phyloP scores from a whole-genome alignment of 805 yeast genomes.

The Helenozyma rhizophorensis region DNA sequence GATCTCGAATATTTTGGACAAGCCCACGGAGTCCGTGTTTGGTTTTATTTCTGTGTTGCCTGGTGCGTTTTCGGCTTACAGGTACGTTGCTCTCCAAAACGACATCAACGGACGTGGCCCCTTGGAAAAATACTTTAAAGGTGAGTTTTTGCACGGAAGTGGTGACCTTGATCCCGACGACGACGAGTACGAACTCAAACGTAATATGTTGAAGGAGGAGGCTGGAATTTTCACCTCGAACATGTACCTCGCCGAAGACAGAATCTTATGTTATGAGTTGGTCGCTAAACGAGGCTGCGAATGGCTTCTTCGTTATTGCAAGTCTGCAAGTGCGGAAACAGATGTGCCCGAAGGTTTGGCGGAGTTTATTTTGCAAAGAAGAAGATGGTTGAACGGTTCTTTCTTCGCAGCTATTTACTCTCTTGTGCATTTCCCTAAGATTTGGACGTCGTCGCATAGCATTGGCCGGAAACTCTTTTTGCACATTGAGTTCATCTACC shows the following conservation, averaged over 20 bases:
- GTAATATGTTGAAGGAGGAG: slow-evolving; percentile 33
- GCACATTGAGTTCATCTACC: slow-evolving; percentile 55
- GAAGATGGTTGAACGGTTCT: slow-evolving; percentile 69
- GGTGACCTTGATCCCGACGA: slow-evolving; percentile 58
- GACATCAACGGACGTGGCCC: slow-evolving; percentile 53
- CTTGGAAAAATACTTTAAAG: slow-evolving; percentile 62
- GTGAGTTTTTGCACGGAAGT: slow-evolving; percentile 54
- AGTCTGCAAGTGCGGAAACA: slow-evolving; percentile 61
- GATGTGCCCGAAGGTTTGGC: slow-evolving; percentile 63
- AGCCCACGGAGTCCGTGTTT: slow-evolving; percentile 60
- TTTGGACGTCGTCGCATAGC: slow-evolving; percentile 55
- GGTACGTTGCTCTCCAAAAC: slow-evolving; percentile 56
- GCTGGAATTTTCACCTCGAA: slow-evolving; percentile 60
- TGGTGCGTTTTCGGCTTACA: slow-evolving; percentile 65
- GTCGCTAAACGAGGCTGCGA: slow-evolving; percentile 53
- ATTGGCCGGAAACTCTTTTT: slow-evolving; percentile 44
- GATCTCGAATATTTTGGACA: slow-evolving; percentile 62
- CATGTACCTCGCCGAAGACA: slow-evolving; percentile 68
- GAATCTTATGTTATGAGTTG: slow-evolving; percentile 62
- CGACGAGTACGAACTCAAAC: slow-evolving; percentile 41
- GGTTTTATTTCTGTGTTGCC: slow-evolving; percentile 65
- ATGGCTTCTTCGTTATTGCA: slow-evolving; percentile 62
- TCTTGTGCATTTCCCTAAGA: slow-evolving; percentile 50
- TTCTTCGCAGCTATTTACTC: slow-evolving; percentile 61
- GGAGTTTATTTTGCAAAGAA: slow-evolving; percentile 59